phyloP scores from a whole-genome alignment of 2,329 filamentous ascomycete species.

The Epichloe gansuensis region DNA sequence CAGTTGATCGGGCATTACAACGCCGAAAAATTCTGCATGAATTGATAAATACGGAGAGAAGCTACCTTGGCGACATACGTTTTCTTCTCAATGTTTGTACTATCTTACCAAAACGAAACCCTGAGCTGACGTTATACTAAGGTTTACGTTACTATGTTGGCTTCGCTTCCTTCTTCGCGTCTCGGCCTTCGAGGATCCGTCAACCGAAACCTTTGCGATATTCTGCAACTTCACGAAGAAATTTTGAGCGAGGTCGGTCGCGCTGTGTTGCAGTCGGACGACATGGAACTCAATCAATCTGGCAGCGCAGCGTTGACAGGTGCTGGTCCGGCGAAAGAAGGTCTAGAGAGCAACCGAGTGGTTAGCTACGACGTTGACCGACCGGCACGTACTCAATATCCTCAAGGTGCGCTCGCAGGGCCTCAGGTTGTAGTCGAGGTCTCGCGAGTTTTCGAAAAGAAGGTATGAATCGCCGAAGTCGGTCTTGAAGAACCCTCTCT shows the following conservation, averaged over 20 bases:
- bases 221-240: constrained; percentile 73
- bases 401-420: constrained; percentile 36
- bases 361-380: constrained; percentile 25
- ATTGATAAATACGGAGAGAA: constrained; percentile 73
- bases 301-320: constrained; percentile 30
- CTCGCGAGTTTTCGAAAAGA: constrained; percentile 47
- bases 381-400: constrained; percentile 14
- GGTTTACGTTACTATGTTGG: constrained; percentile 66
- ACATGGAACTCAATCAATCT: constrained; percentile 34
- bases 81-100: constrained; percentile 68
- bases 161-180: constrained; percentile 56
- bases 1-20: constrained; percentile 60
- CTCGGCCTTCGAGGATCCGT: constrained; percentile 57
- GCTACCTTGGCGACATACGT: constrained; percentile 78
- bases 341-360: background rate
- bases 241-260: constrained; percentile 64
- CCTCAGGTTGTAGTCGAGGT: constrained; percentile 48
- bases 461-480: constrained; percentile 27
- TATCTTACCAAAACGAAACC: background rate
- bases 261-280: constrained; percentile 57
- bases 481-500: background rate
- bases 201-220: constrained; percentile 65
- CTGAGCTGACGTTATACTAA: constrained; percentile 21
- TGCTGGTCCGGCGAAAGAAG: background rate
- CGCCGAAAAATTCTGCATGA: constrained; percentile 75